Conservation (phyloP, 1,139 yeast species). For the Nakaseomyces kungkrabaensis region DNA sequence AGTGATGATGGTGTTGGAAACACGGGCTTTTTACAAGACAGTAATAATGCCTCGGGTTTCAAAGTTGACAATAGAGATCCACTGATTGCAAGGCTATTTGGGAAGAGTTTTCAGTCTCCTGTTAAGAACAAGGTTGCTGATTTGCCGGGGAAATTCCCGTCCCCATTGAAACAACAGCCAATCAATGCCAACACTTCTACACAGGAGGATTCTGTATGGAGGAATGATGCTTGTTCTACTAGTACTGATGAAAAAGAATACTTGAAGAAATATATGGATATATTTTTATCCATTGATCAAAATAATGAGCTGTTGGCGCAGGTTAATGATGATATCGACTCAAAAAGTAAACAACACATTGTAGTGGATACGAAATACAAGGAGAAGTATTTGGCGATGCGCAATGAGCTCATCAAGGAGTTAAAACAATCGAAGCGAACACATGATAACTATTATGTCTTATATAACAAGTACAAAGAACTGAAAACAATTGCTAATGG, state of each 20-base stretch:
- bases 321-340: conserved; percentile 15
- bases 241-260: conserved; percentile 8
- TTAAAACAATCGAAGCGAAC: conserved; percentile 27
- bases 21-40: not conserved
- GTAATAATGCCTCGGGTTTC: not conserved
- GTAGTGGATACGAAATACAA: conserved; percentile 25
- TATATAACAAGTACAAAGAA: conserved; percentile 36
- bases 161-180: conserved; percentile 9
- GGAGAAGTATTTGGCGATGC: conserved; percentile 30
- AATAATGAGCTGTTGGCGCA: conserved; percentile 23
- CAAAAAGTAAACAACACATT: conserved; percentile 13
- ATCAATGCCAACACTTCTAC: not conserved
- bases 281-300: conserved; percentile 18
- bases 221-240: too few relatives aligned
- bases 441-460: conserved; percentile 34
- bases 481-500: conserved; percentile 22
- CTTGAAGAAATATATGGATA: conserved; percentile 16
- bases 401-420: conserved; percentile 28
- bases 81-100: conserved; percentile 15
- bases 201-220: too few relatives aligned
- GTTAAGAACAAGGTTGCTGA: conserved; percentile 3
- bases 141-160: conserved; percentile 20
- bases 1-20: not conserved
- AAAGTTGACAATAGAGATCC: conserved; percentile 10
- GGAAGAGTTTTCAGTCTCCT: not conserved